phyloP scores from a whole-genome alignment of 805 yeast genomes.

The Ogataea neopini region DNA sequence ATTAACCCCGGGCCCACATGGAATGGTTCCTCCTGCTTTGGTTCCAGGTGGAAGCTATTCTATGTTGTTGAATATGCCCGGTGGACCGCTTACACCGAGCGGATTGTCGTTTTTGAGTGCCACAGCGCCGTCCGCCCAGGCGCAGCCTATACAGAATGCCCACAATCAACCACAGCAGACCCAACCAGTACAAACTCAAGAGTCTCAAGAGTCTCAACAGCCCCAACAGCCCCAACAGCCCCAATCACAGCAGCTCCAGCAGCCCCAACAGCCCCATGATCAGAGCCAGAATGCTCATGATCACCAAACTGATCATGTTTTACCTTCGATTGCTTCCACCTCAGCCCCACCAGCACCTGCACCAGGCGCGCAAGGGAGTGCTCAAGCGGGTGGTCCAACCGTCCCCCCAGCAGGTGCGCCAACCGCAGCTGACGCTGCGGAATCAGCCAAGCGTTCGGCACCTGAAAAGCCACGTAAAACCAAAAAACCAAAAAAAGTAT shows the following conservation, averaged over 20 bases:
- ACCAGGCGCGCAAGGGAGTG: no score
- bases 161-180: background rate
- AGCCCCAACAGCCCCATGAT: background rate
- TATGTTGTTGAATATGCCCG: conserved; percentile 24
- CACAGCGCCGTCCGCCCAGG: conserved; percentile 5
- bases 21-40: conserved; percentile 32
- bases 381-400: no score
- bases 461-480: conserved; percentile 1
- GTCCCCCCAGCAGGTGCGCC: no score
- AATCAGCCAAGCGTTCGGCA: background rate
- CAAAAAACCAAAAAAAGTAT: conserved; percentile 1
- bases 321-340: no score
- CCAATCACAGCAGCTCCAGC: background rate
- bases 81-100: conserved; percentile 30
- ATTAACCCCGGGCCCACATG: conserved; percentile 61
- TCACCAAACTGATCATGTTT: no score
- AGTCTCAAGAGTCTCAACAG: background rate
- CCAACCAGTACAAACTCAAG: no score
- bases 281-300: background rate
- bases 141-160: background rate
- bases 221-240: background rate
- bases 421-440: no score
- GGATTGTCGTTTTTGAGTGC: conserved; percentile 22
- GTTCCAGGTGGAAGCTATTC: conserved; percentile 23
- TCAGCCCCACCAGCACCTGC: background rate